Evolutionary conservation across 768 basidiomycete genomes (phyloP).

Genomic region (Kwoniella dejecticola): DNA sequence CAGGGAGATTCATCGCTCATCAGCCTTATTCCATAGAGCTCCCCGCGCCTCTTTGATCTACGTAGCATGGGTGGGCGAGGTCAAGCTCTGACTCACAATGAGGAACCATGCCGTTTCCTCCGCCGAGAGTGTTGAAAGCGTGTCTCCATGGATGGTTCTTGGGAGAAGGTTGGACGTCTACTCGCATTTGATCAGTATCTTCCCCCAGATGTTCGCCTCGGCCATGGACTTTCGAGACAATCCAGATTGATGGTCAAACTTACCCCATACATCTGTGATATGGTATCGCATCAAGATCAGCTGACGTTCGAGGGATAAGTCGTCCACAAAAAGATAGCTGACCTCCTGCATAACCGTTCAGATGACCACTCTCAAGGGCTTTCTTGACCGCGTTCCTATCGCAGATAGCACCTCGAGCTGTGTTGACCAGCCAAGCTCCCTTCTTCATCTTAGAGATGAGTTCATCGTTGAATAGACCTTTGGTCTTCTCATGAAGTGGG

Average conservation of each 20-base stretch:
- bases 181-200: too few relatives aligned
- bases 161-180: conserved; percentile 85
- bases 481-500: conserved; percentile 75
- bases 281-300: background rate
- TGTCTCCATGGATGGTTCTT: conserved; percentile 83
- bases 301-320: too few relatives aligned
- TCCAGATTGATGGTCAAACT: too few relatives aligned
- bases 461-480: conserved; percentile 76
- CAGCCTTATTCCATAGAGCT: too few relatives aligned
- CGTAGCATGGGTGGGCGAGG: too few relatives aligned
- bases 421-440: conserved; percentile 80
- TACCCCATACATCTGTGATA: conserved; percentile 36
- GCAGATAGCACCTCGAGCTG: conserved; percentile 82
- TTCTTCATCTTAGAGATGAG: conserved; percentile 86
- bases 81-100: conserved; percentile 33
- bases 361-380: conserved; percentile 82
- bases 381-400: conserved; percentile 83
- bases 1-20: too few relatives aligned
- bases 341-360: conserved; percentile 67
- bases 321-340: too few relatives aligned
- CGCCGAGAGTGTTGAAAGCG: conserved; percentile 73
- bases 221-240: too few relatives aligned
- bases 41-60: too few relatives aligned
- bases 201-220: too few relatives aligned
- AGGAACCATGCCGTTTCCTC: conserved; percentile 82